A percentile compares a stretch with the other conserved stretches of the same genome.
Conservation (phyloP, 2,329 filamentous ascomycete genomes). For the Aureobasidium pullulans region DNA sequence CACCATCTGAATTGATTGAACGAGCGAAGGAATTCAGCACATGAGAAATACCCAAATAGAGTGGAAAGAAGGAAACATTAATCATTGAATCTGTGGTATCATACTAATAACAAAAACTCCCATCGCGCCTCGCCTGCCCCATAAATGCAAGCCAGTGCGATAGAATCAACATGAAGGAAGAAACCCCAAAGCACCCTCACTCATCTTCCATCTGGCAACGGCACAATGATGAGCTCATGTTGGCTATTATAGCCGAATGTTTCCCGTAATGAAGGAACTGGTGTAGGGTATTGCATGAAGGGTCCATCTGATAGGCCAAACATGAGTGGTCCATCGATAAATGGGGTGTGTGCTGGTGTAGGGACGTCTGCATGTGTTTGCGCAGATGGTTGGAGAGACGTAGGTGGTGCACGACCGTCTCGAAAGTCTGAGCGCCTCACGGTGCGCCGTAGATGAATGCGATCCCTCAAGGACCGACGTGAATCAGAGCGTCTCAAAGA, state of each 20-base stretch:
- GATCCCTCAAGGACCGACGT: background rate
- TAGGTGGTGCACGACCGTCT: background rate
- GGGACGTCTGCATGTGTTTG: no score
- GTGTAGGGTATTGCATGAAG: no score
- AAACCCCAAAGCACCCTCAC: background rate
- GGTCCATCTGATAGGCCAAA: no score
- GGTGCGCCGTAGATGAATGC: background rate
- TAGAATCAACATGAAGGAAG: background rate
- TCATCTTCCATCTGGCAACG: background rate
- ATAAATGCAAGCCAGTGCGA: background rate
- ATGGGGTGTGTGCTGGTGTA: no score
- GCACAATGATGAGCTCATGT: no score
- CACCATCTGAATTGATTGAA: no score
- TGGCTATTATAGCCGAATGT: no score
- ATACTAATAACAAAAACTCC: background rate
- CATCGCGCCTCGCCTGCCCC: background rate
- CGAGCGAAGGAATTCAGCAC: no score
- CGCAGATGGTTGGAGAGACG: background rate
- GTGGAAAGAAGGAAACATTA: background rate
- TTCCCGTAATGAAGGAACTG: no score
- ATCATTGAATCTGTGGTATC: conserved; percentile 11
- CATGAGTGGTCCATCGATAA: no score
- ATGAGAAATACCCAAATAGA: no score
- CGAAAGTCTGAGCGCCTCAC: background rate
- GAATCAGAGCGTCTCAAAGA: background rate